Percentiles rank a stretch among this genome's conserved stretches.
These are phyloP conservation scores for Collybia mongolica DNA, from an alignment of 768 basidiomycete species.

Conservation along the genomic window DNA sequence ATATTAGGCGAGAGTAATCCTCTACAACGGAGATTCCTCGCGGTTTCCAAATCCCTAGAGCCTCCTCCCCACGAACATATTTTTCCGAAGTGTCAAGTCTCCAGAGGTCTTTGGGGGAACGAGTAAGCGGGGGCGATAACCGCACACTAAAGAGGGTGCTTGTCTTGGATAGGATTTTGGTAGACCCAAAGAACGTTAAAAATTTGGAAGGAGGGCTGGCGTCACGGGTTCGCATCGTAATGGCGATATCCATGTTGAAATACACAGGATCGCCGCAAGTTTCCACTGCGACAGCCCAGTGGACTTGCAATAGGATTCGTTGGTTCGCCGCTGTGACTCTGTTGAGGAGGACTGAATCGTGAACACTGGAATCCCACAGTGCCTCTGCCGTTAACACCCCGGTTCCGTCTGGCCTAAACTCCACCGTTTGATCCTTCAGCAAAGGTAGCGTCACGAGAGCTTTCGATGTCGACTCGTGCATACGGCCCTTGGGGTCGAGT, in stretches of 20 bases:
- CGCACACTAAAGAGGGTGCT: constrained; percentile 83
- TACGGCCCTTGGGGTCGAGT: constrained; percentile 78
- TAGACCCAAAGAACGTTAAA: constrained; percentile 72
- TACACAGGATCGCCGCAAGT: constrained; percentile 83
- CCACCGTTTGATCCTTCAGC: constrained; percentile 66
- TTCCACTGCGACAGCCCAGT: constrained; percentile 80
- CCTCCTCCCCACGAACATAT: constrained; percentile 92
- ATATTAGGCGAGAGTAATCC: constrained; percentile 74
- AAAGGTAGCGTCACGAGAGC: constrained; percentile 71
- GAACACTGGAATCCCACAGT: constrained; percentile 92
- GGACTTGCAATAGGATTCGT: constrained; percentile 75
- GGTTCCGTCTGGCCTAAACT: constrained; percentile 85
- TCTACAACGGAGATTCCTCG: constrained; percentile 87
- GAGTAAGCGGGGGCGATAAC: constrained; percentile 80
- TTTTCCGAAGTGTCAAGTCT: constrained; percentile 92
- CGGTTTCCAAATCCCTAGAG: constrained; percentile 79
- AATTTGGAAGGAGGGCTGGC: constrained; percentile 81
- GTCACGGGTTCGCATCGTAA: constrained; percentile 83
- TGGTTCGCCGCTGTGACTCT: constrained; percentile 78
- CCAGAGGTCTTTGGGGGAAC: constrained; percentile 90
- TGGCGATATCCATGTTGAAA: constrained; percentile 84
- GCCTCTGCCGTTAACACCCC: constrained; percentile 67
- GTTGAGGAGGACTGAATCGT: constrained; percentile 84
- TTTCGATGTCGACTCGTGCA: constrained; percentile 77
- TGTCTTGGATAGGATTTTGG: constrained; percentile 73